These are phyloP conservation scores for Tetrapisispora iriomotensis DNA, from an alignment of 805 yeast genomes.

Conservation along the genomic window DNA sequence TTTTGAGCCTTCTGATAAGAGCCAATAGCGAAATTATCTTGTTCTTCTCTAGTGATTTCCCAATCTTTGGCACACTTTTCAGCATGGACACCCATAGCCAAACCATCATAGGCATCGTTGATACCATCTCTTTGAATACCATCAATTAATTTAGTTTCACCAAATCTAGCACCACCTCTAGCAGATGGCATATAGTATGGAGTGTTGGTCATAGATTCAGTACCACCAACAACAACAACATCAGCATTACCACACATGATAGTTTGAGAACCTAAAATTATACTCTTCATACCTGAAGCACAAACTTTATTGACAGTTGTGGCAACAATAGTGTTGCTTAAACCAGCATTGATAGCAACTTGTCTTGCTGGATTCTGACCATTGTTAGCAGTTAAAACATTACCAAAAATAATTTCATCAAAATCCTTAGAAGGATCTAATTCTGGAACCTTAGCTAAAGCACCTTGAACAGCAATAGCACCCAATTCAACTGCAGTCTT, in stretches of 20 bases:
- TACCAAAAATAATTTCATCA: conserved; percentile 88
- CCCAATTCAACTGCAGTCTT: conserved; percentile 80
- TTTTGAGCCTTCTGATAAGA: conserved; percentile 80
- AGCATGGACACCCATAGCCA: conserved; percentile 94
- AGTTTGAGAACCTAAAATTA: conserved; percentile 83
- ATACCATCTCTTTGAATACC: conserved; percentile 91
- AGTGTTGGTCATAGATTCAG: conserved; percentile 93
- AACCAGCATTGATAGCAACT: conserved; percentile 85
- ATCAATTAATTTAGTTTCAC: conserved; percentile 70
- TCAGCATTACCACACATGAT: conserved; percentile 85
- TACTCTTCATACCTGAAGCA: conserved; percentile 90
- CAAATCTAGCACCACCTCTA: conserved; percentile 84
- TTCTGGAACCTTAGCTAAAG: conserved; percentile 72
- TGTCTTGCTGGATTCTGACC: conserved; percentile 99
- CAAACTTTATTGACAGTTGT: conserved; percentile 94
- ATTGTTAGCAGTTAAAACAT: conserved; percentile 82
- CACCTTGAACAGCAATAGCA: conserved; percentile 83
- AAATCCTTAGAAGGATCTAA: conserved; percentile 59
- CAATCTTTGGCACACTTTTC: conserved; percentile 91
- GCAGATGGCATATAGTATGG: conserved; percentile 87
- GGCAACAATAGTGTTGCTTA: conserved; percentile 70
- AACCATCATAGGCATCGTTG: conserved; percentile 78
- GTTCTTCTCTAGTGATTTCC: conserved; percentile 67
- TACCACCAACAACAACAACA: conserved; percentile 93
- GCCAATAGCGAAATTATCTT: conserved; percentile 77